Percentiles rank a stretch among this genome's conserved stretches.
These are phyloP conservation scores for Juglanconis sp. DNA, from an alignment of 2,329 filamentous ascomycete species.

Conservation along the genomic window DNA sequence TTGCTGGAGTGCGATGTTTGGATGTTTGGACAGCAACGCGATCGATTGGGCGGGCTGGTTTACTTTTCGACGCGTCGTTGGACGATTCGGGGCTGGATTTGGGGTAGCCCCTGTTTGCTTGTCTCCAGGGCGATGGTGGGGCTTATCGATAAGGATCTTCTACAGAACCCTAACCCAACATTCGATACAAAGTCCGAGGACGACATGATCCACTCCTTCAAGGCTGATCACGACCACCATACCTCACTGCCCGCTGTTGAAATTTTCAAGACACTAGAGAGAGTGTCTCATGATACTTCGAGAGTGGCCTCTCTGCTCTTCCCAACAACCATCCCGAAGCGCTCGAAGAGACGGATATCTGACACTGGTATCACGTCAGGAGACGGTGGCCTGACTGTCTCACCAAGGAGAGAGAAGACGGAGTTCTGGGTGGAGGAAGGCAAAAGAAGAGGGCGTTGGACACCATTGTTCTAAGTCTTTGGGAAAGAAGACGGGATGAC, in stretches of 20 bases:
- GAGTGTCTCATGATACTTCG: no score
- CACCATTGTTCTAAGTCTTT: background rate
- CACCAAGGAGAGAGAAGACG: no score
- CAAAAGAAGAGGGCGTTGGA: background rate
- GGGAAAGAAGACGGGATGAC: constrained; percentile 30
- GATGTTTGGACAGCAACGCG: background rate
- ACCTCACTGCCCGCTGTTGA: background rate
- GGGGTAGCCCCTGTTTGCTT: background rate
- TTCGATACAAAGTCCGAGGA: background rate
- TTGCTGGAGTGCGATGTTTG: background rate
- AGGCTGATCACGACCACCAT: background rate
- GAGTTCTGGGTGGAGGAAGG: background rate
- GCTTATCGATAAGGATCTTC: background rate
- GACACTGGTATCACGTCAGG: no score
- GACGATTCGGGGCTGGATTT: background rate
- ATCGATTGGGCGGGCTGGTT: background rate
- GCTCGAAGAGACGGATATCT: no score
- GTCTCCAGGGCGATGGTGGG: constrained; percentile 5
- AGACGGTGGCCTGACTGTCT: no score
- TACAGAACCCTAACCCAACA: background rate
- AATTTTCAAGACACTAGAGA: background rate
- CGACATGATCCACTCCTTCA: background rate
- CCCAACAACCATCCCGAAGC: no score
- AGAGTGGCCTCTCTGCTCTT: no score
- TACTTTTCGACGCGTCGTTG: constrained; percentile 8